These are phyloP conservation scores for Phytomonas francai DNA, from an alignment of 208 protist species.

Conservation along the genomic window DNA sequence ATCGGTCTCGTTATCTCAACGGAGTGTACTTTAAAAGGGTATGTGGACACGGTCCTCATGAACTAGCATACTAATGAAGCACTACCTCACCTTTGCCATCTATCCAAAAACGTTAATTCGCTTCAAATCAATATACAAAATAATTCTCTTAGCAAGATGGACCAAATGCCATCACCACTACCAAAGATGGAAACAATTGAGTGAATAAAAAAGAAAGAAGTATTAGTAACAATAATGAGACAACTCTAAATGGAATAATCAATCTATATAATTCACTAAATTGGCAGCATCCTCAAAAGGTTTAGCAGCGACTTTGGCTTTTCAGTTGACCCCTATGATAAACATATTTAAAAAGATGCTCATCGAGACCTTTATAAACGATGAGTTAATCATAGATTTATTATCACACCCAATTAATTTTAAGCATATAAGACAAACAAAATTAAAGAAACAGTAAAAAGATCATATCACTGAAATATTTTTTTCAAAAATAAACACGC, in stretches of 20 bases:
- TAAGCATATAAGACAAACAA: not conserved
- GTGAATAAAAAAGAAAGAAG: conserved; percentile 6
- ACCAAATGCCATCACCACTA: not conserved
- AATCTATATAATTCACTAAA: not conserved
- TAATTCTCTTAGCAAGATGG: not conserved
- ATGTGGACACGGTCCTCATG: not conserved
- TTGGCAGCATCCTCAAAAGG: too few relatives aligned
- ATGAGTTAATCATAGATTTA: not conserved
- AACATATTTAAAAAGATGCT: not conserved
- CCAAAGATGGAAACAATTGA: not conserved
- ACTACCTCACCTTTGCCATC: not conserved
- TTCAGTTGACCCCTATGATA: not conserved
- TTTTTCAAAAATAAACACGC: conserved; percentile 8
- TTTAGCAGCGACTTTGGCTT: too few relatives aligned
- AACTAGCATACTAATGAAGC: not conserved
- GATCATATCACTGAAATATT: not conserved
- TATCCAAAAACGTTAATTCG: not conserved
- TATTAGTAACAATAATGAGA: not conserved
- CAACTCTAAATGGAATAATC: not conserved
- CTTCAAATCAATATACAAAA: not conserved
- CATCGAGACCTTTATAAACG: not conserved
- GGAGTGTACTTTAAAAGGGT: not conserved
- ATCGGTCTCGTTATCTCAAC: not conserved
- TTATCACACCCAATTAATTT: not conserved
- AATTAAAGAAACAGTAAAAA: conserved; percentile 9